These are phyloP conservation scores for Chaetoscypha palmicola DNA, from an alignment of 2,329 filamentous ascomycete species.

Conservation along the genomic window DNA sequence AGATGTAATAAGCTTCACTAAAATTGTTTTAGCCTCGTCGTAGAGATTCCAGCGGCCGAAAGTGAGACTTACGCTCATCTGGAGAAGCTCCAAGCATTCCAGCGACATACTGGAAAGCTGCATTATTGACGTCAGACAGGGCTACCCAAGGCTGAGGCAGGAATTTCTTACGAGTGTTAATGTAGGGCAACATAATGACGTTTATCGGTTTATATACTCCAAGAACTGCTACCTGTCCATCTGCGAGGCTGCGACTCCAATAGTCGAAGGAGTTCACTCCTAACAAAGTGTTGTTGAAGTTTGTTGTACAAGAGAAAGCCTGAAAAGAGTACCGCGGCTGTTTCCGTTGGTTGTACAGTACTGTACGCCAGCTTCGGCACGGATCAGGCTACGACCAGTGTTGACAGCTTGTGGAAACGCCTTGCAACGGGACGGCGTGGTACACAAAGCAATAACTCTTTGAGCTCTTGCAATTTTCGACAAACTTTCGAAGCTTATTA, in stretches of 20 bases:
- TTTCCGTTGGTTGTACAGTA: background rate
- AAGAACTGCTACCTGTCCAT: slow-evolving; percentile 21
- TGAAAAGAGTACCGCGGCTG: too few species aligned
- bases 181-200: slow-evolving; percentile 53
- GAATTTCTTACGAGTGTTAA: slow-evolving; percentile 47
- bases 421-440: background rate
- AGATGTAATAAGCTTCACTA: slow-evolving; percentile 88
- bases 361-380: slow-evolving; percentile 1
- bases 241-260: slow-evolving; percentile 9
- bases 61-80: slow-evolving; percentile 51
- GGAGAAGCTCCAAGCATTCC: slow-evolving; percentile 52
- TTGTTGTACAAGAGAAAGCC: too few species aligned
- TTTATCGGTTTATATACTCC: background rate
- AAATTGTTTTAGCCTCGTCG: slow-evolving; percentile 9
- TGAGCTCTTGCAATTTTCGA: too few species aligned
- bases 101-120: slow-evolving; percentile 55
- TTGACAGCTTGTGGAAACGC: background rate
- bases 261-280: background rate
- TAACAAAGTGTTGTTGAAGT: too few species aligned
- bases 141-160: slow-evolving; percentile 8
- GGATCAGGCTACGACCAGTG: background rate
- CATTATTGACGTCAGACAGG: slow-evolving; percentile 25
- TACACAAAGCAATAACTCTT: too few species aligned
- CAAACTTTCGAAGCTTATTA: too few species aligned
- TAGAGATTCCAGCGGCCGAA: slow-evolving; percentile 2